phyloP scores from a whole-genome alignment of 1,139 yeast species.

The Geotrichum citri-aurantii region DNA sequence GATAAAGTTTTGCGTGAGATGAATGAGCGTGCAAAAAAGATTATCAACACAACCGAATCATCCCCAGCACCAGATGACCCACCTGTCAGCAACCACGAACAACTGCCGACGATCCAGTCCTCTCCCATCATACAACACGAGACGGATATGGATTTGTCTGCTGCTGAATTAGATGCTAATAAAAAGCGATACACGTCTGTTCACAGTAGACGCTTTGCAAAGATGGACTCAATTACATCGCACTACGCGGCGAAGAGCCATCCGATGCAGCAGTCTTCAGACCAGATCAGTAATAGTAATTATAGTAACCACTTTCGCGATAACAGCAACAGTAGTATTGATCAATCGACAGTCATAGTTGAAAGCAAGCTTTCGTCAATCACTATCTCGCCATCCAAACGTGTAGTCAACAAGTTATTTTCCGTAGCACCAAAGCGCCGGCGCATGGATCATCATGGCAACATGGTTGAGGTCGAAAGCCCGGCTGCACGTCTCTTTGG shows the following conservation, averaged over 20 bases:
- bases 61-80: background rate
- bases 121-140: background rate
- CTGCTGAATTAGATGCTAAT: conserved; percentile 18
- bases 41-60: background rate
- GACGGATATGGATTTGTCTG: conserved; percentile 5
- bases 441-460: conserved; percentile 17
- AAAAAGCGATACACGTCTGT: conserved; percentile 29
- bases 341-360: conserved; percentile 6
- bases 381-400: conserved; percentile 13
- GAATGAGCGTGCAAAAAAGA: conserved; percentile 33
- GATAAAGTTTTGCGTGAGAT: conserved; percentile 34
- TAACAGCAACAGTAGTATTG: background rate
- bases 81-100: background rate
- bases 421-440: conserved; percentile 20
- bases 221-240: conserved; percentile 30
- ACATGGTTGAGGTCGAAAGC: conserved; percentile 1
- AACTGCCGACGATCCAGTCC: background rate
- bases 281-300: conserved; percentile 1
- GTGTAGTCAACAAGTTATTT: conserved; percentile 14
- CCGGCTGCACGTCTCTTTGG: background rate
- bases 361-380: conserved; percentile 2
- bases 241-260: conserved; percentile 24
- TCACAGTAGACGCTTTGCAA: conserved; percentile 30
- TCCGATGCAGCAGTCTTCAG: background rate
- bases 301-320: conserved; percentile 3